Evolutionary conservation across 139 green algal genomes (phyloP), one percentile per base, ranked within the genome.

Genomic region (Nannochloris sp.): DNA sequence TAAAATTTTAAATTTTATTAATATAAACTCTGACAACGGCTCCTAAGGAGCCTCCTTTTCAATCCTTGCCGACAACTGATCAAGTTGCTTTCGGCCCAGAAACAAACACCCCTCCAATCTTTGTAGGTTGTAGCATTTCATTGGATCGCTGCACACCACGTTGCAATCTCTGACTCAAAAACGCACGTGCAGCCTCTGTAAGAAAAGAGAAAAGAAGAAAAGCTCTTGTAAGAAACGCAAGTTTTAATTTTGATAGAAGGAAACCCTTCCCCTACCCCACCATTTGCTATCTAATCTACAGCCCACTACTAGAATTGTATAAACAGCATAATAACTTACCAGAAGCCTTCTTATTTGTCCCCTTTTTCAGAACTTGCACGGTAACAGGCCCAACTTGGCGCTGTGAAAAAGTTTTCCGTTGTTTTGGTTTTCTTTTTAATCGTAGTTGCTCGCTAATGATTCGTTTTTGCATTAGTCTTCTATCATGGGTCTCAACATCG

Each of bases 361-460:
- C 48, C 48, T 59, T 59, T 34, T 9, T 27, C 48, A 59, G 12
- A 34, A 59, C 12, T 59, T 59, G 9, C 48, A 59, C 48, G 30
- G 48, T 59, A 36, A 59, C 48, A 39, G 48, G 48, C 9, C 48
- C 48, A 19, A 59, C 12, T 10, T 59, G 9, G 9, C 48, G 9
- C 9, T 59, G 9, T 36, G 27, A 39, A 19, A 59, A 12, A 9
- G 9, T 9, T 12, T 36, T 34, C 12, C 48, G 9, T 12, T 59
- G 48, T 12, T 51, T 51, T 19, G 42, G 42, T 19, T 51, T 19
- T 51, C 19, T 27, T 51, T 19, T 19, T 19, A 32, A 25, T 12
- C 56, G 56, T 32, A 64, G 25, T 29, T 64, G 56, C 56, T 64
- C 29, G n/a, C 23, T 64, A 12, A 64, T 25, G 6, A 64, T 54